A percentile compares a stretch with the other conserved stretches of the same genome.
Evolutionary conservation across 2,329 filamentous ascomycete species (phyloP).

Genomic region (Sporothrix brunneoviolacea): DNA sequence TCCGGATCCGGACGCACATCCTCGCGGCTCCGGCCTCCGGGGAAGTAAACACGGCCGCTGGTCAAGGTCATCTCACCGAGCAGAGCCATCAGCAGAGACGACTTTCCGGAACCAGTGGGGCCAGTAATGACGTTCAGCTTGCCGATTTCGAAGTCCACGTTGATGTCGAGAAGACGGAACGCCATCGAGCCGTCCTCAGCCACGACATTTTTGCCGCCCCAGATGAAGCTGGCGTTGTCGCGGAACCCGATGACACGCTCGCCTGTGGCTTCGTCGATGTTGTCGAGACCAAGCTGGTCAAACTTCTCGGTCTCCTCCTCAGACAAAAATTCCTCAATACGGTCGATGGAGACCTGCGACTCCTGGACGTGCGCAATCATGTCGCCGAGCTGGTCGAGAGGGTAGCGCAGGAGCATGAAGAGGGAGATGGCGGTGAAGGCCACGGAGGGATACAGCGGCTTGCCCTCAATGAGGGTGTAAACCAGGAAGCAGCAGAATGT

Average conservation of each 20-base stretch:
- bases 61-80: slow-evolving; percentile 92
- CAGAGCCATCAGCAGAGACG: slow-evolving; percentile 89
- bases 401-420: slow-evolving; percentile 88
- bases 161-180: slow-evolving; percentile 75
- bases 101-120: slow-evolving; percentile 91
- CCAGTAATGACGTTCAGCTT: slow-evolving; percentile 90
- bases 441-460: slow-evolving; percentile 81
- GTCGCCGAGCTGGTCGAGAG: slow-evolving; percentile 90
- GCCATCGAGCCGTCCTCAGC: slow-evolving; percentile 61
- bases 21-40: slow-evolving; percentile 77
- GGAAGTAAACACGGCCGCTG: slow-evolving; percentile 73
- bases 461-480: slow-evolving; percentile 85
- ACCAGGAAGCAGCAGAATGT: slow-evolving; percentile 94
- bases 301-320: slow-evolving; percentile 98
- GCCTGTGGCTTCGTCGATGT: slow-evolving; percentile 61
- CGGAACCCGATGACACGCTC: slow-evolving; percentile 76
- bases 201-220: slow-evolving; percentile 65
- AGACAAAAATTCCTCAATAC: slow-evolving; percentile 86
- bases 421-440: slow-evolving; percentile 95
- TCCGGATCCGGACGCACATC: slow-evolving; percentile 75
- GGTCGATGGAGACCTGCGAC: slow-evolving; percentile 91
- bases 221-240: slow-evolving; percentile 71
- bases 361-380: slow-evolving; percentile 99
- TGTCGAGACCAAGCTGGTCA: slow-evolving; percentile 66
- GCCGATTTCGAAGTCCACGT: slow-evolving; percentile 76